phyloP scores from a whole-genome alignment of 2,329 filamentous ascomycete genomes.

The Lachnellula occidentalis region DNA sequence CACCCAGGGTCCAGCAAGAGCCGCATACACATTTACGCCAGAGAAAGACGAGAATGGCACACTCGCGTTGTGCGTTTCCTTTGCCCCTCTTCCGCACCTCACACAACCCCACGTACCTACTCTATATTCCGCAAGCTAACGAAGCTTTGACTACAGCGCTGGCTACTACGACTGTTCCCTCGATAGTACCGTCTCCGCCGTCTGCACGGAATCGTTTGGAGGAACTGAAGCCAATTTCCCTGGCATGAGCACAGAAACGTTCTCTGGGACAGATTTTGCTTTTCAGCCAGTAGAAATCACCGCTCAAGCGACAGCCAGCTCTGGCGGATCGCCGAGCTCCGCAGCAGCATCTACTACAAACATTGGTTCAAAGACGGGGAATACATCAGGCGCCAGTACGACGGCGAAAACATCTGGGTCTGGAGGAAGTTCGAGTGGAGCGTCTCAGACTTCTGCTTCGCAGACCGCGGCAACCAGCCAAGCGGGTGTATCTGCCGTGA shows the following conservation, averaged over 20 bases:
- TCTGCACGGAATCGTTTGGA: constrained; percentile 17
- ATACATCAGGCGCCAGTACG: neutral
- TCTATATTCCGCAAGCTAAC: neutral
- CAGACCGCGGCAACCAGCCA: constrained; percentile 2
- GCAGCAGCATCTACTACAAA: neutral
- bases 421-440: neutral
- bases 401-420: neutral
- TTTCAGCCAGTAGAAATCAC: constrained; percentile 18
- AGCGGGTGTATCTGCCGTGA: constrained; percentile 8
- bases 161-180: constrained; percentile 18
- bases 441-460: constrained; percentile 1
- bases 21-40: constrained; percentile 12
- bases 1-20: constrained; percentile 16
- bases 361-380: neutral
- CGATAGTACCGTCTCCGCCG: constrained; percentile 15
- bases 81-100: neutral
- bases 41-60: constrained; percentile 7
- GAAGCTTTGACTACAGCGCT: constrained; percentile 6
- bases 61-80: constrained; percentile 11
- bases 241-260: constrained; percentile 15
- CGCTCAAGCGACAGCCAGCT: constrained; percentile 3
- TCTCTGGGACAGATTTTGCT: constrained; percentile 10
- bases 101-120: too few species aligned
- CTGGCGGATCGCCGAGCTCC: neutral
- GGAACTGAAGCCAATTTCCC: constrained; percentile 19